These are phyloP conservation scores for Rhizoclosmatium sp. DNA, from an alignment of 192 early-diverging fungal species.

Conservation along the genomic window DNA sequence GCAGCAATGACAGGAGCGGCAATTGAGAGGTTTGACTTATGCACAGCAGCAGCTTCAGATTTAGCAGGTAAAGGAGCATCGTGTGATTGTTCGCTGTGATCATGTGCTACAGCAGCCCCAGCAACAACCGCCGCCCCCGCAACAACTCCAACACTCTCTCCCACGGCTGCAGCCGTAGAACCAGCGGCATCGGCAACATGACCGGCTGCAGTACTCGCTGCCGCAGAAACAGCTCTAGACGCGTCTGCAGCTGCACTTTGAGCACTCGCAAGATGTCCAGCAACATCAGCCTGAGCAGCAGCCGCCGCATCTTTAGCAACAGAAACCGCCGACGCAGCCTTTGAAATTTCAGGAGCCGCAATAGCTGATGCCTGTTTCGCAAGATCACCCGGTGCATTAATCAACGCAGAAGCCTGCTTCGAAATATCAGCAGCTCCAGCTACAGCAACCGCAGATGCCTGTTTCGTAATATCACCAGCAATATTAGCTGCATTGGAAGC, in stretches of 20 bases:
- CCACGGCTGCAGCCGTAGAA: too few species aligned
- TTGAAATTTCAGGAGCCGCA: not conserved
- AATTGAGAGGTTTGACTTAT: not conserved
- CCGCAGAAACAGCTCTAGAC: too few species aligned
- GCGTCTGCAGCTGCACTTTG: too few species aligned
- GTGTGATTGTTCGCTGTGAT: not conserved
- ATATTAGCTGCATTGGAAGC: not conserved
- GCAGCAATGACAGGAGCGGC: conserved; percentile 31
- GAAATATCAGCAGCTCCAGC: not conserved
- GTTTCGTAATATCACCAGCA: not conserved
- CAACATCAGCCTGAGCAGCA: too few species aligned
- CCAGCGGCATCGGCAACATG: too few species aligned
- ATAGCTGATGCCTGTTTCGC: conserved; percentile 1
- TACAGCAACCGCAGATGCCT: not conserved
- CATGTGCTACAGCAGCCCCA: not conserved
- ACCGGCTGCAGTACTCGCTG: too few species aligned
- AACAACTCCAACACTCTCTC: too few species aligned
- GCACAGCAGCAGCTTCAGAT: not conserved
- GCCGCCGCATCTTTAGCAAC: too few species aligned
- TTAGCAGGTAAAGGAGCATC: not conserved
- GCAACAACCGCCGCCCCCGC: too few species aligned
- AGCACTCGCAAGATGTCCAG: too few species aligned
- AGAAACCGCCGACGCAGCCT: too few species aligned
- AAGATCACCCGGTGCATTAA: not conserved
- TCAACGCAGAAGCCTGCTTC: not conserved